These are phyloP conservation scores for Citrus trifoliata DNA, from an alignment of 345 rosid genomes.

Conservation along the genomic window DNA sequence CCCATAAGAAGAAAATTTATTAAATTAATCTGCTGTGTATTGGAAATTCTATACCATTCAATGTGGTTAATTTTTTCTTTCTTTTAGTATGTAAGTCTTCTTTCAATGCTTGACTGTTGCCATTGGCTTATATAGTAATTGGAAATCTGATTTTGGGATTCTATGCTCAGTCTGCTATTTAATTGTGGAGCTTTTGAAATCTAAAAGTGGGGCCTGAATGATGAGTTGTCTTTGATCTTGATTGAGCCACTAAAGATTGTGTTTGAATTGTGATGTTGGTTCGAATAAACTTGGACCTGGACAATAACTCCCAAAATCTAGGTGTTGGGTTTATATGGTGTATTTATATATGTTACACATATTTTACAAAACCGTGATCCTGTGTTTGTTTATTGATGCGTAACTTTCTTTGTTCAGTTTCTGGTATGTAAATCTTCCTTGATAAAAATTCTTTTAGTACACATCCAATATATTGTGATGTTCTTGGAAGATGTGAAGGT, in stretches of 20 bases:
- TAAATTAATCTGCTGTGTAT: not conserved
- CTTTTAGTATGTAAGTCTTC: not conserved
- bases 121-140: not conserved
- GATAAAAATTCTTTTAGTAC: not conserved
- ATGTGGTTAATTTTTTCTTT: not conserved
- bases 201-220: not conserved
- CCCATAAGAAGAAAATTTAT: not conserved
- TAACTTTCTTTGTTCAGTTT: not conserved
- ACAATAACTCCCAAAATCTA: not conserved
- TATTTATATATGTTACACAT: not conserved
- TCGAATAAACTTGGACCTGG: too few relatives aligned
- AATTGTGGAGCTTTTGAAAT: not conserved
- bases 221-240: not conserved
- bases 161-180: not conserved
- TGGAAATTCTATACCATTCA: not conserved
- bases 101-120: not conserved
- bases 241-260: not conserved
- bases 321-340: not conserved
- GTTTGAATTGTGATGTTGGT: not conserved
- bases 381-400: not conserved
- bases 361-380: not conserved
- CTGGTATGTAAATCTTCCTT: not conserved
- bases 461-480: not conserved
- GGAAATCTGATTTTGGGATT: not conserved
- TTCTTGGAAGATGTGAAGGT: not conserved